A percentile compares a stretch with the other conserved stretches of the same genome.
Evolutionary conservation across 495 filamentous ascomycete species (phyloP).

Genomic region (Pyrenopolyporus hunteri): DNA sequence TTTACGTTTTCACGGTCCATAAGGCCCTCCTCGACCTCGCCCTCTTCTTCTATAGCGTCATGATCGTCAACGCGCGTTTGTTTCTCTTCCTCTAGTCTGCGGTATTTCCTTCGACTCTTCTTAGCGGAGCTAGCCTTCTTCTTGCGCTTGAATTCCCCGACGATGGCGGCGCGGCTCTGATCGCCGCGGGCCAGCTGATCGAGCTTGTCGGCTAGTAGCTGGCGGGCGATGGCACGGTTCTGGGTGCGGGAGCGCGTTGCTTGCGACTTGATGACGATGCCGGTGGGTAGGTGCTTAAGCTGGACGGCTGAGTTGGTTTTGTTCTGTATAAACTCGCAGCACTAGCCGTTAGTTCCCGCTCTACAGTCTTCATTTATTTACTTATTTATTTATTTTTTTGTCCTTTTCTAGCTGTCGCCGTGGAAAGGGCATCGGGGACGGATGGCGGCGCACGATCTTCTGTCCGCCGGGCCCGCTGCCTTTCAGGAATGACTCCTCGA

Average conservation of each 20-base stretch:
- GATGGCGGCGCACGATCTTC: constrained; percentile 69
- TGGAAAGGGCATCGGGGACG: background rate
- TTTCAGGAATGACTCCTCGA: constrained; percentile 85
- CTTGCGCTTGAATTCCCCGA: constrained; percentile 52
- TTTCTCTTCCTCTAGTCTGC: constrained; percentile 53
- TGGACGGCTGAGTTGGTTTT: constrained; percentile 97
- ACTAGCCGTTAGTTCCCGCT: too few species aligned
- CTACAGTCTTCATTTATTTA: too few species aligned
- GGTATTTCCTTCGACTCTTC: constrained; percentile 58
- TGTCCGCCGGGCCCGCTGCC: constrained; percentile 94
- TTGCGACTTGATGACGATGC: constrained; percentile 89
- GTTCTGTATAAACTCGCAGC: too few species aligned
- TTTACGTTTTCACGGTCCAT: background rate
- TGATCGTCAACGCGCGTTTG: background rate
- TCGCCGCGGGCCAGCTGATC: constrained; percentile 65
- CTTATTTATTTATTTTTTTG: background rate
- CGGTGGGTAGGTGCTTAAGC: constrained; percentile 85
- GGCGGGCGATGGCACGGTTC: constrained; percentile 86
- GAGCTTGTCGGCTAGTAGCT: constrained; percentile 75
- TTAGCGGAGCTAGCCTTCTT: constrained; percentile 55
- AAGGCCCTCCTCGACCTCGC: constrained; percentile 14
- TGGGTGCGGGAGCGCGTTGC: constrained; percentile 84
- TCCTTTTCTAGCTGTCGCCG: background rate
- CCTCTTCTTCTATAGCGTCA: constrained; percentile 7
- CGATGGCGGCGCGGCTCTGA: constrained; percentile 50